Evolutionary conservation across 306 rosid genomes (phyloP).

Genomic region (Pyrus communis): DNA sequence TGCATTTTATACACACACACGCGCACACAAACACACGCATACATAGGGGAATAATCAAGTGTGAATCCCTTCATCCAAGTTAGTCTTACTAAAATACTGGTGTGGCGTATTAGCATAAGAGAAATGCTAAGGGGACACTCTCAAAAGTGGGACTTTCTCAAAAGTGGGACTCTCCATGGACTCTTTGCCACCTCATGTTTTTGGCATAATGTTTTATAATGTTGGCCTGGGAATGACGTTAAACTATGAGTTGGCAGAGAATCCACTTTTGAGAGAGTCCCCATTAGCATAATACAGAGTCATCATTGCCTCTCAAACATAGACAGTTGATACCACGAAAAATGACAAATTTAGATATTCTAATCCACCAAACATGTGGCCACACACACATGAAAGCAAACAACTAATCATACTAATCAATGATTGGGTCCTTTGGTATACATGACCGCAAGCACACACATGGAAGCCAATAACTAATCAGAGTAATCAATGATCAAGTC

Average conservation of each 20-base stretch:
- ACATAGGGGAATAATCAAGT: background rate
- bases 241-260: too few species aligned
- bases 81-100: background rate
- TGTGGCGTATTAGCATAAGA: background rate
- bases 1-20: background rate
- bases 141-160: too few species aligned
- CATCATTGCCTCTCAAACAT: background rate
- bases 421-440: background rate
- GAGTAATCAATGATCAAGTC: background rate
- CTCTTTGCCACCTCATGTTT: too few species aligned
- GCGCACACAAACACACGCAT: background rate
- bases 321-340: background rate
- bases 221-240: too few species aligned
- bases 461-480: background rate
- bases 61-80: background rate
- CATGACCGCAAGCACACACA: background rate
- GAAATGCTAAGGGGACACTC: too few species aligned
- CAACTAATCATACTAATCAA: background rate
- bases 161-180: too few species aligned
- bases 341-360: background rate
- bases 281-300: background rate
- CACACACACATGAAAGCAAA: background rate
- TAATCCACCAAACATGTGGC: background rate
- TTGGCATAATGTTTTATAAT: too few species aligned
- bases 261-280: too few species aligned